phyloP scores from a whole-genome alignment of 306 rosid species.

The Quercus suber region DNA sequence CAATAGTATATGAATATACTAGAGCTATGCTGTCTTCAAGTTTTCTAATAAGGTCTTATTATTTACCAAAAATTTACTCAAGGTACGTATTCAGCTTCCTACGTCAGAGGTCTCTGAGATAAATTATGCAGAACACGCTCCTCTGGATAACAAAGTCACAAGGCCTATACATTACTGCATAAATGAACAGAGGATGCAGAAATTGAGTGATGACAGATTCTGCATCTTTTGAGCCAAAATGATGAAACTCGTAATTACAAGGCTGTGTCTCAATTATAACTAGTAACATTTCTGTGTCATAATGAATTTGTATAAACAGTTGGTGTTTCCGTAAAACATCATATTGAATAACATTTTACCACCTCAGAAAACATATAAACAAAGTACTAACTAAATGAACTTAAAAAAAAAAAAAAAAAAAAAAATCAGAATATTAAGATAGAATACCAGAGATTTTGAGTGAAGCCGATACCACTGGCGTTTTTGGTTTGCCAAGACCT shows the following conservation, averaged over 20 bases:
- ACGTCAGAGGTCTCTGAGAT: neutral
- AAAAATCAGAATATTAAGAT: conserved; percentile 1
- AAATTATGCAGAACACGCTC: neutral
- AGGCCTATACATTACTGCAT: neutral
- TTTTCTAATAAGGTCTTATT: neutral
- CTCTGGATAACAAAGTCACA: neutral
- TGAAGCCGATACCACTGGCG: conserved; percentile 96
- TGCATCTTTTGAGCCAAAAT: neutral
- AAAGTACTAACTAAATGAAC: conserved; percentile 9
- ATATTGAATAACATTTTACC: neutral
- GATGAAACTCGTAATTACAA: neutral
- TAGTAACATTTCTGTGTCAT: neutral
- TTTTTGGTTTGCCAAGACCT: conserved; percentile 88
- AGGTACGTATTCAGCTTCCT: neutral
- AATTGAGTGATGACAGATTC: neutral
- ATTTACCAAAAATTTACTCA: neutral
- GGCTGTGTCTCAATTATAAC: neutral
- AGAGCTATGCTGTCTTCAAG: neutral
- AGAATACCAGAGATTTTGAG: conserved; percentile 72
- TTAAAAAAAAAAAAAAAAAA: neutral
- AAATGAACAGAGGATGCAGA: neutral
- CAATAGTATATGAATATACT: neutral
- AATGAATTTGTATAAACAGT: neutral
- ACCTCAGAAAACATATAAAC: neutral
- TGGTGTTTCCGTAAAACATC: neutral